phyloP scores from a whole-genome alignment of 257 asterid genomes.

The Solanum microdontum region DNA sequence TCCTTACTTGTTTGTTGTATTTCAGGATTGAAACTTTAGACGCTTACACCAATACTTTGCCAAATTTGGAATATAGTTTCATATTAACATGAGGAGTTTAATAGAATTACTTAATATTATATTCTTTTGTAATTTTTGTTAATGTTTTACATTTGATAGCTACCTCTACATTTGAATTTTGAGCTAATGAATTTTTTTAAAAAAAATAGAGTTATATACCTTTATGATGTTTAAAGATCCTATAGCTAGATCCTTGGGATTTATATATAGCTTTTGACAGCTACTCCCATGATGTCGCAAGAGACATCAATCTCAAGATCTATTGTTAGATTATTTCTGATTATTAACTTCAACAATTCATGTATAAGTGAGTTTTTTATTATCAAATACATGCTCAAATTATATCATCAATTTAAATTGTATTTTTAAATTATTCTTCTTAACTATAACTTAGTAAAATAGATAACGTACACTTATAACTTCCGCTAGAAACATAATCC shows the following conservation, averaged over 20 bases:
- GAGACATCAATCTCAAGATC: background rate
- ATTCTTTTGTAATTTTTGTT: background rate
- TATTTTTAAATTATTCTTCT: no score
- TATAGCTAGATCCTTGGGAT: background rate
- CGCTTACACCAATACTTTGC: background rate
- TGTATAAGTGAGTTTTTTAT: background rate
- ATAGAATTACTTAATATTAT: background rate
- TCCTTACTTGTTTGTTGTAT: no score
- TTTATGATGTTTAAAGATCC: background rate
- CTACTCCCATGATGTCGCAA: background rate
- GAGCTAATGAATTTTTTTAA: background rate
- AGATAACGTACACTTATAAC: background rate
- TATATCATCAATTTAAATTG: no score
- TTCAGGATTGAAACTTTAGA: no score
- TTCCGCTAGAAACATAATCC: no score
- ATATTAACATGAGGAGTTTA: background rate
- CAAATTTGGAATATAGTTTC: background rate
- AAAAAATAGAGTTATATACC: background rate
- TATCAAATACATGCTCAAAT: no score
- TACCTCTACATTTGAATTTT: background rate
- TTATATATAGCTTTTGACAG: background rate
- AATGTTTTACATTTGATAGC: background rate
- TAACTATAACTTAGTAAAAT: background rate
- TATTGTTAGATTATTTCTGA: background rate
- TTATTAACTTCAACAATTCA: background rate